Conservation (phyloP, 257 asterid species). For the Salvia splendens region DNA sequence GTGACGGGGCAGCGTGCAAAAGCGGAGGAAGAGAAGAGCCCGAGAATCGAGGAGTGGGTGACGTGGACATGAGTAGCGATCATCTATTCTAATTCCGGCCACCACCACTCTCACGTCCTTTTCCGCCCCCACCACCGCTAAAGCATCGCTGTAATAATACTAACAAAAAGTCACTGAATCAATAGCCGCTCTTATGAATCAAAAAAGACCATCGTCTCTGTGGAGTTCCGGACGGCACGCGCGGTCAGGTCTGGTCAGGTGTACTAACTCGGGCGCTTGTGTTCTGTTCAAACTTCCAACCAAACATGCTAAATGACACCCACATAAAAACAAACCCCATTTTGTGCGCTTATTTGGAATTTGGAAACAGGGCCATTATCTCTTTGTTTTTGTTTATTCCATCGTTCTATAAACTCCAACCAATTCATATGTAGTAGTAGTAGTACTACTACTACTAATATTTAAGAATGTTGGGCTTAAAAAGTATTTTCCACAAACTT, state of each 20-base stretch:
- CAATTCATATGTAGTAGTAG: too few relatives aligned
- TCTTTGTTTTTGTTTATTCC: conserved; percentile 18
- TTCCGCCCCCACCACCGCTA: conserved; percentile 42
- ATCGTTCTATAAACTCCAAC: not conserved
- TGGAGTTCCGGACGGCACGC: conserved; percentile 80
- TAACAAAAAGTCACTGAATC: conserved; percentile 41
- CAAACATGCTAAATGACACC: conserved; percentile 25
- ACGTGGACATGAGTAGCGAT: conserved; percentile 30
- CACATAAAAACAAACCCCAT: not conserved
- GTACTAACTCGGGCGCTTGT: conserved; percentile 29
- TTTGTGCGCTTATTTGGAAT: not conserved
- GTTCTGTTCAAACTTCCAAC: conserved; percentile 10
- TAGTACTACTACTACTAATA: too few relatives aligned
- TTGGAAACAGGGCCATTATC: not conserved
- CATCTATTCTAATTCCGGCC: conserved; percentile 30
- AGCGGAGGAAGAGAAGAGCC: conserved; percentile 28
- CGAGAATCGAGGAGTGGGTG: conserved; percentile 39
- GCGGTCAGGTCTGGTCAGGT: conserved; percentile 66
- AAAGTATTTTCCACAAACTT: too few relatives aligned
- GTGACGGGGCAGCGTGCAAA: conserved; percentile 35
- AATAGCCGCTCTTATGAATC: conserved; percentile 26
- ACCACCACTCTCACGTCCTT: conserved; percentile 45
- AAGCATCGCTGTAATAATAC: conserved; percentile 29
- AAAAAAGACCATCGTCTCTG: not conserved
- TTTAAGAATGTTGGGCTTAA: too few relatives aligned